phyloP scores from a whole-genome alignment of 140 eudicot genomes.

The Oenanthe javanica region DNA sequence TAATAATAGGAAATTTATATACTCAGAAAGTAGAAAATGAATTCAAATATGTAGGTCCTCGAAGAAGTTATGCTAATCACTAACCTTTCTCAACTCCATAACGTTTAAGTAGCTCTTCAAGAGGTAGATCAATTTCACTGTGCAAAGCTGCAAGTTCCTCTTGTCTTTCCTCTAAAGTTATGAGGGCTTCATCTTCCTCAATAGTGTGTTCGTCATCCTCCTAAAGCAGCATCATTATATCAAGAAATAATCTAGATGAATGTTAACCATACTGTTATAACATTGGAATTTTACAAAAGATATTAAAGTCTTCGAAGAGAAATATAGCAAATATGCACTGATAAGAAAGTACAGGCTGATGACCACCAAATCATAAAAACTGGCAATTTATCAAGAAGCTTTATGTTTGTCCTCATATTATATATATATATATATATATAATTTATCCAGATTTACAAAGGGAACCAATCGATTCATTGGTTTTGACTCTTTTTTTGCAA shows the following conservation, averaged over 20 bases:
- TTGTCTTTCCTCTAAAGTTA: conserved; percentile 76
- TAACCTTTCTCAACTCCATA: conserved; percentile 55
- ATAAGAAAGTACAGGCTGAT: background rate
- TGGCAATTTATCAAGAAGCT: background rate
- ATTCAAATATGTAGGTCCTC: background rate
- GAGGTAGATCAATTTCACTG: conserved; percentile 76
- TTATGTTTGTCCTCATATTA: background rate
- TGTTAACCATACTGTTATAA: conserved; percentile 10
- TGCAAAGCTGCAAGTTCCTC: conserved; percentile 87
- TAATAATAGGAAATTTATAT: background rate
- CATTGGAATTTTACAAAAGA: background rate
- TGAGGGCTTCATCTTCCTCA: conserved; percentile 94
- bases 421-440: no score
- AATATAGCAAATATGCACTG: background rate
- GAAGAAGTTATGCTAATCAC: background rate
- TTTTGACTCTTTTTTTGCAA: background rate
- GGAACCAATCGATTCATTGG: background rate
- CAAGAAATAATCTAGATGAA: conserved; percentile 18
- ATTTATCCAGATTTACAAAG: background rate
- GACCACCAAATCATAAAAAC: background rate
- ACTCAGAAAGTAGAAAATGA: no score
- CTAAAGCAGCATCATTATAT: conserved; percentile 45
- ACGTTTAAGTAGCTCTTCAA: conserved; percentile 74
- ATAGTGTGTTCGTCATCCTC: conserved; percentile 95
- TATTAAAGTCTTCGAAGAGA: background rate